Conservation (phyloP, 805 yeast genomes). For the Candida rishiriensis region DNA sequence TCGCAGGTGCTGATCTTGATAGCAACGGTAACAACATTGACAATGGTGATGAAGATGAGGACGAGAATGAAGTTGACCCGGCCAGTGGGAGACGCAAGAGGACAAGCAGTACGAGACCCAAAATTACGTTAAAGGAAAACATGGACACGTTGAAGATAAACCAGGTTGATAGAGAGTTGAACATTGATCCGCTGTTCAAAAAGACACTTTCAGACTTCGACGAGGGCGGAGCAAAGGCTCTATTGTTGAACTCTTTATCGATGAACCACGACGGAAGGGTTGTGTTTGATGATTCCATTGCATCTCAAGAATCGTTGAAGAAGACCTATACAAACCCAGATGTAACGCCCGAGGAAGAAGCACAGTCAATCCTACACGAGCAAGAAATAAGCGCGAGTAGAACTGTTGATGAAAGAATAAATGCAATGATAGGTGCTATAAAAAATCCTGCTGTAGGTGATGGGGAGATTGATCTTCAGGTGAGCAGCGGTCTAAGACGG, state of each 20-base stretch:
- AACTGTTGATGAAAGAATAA: neutral
- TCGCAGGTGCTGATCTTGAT: constrained; percentile 11
- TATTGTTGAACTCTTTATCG: constrained; percentile 57
- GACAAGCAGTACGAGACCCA: constrained; percentile 34
- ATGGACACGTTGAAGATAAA: constrained; percentile 50
- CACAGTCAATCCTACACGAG: neutral
- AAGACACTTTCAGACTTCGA: constrained; percentile 74
- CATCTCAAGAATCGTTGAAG: constrained; percentile 5
- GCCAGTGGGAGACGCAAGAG: constrained; percentile 23
- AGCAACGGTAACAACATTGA: constrained; percentile 25
- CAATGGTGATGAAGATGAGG: constrained; percentile 15
- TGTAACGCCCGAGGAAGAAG: neutral
- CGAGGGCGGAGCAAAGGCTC: constrained; percentile 76
- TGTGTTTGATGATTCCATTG: constrained; percentile 55
- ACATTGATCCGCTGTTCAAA: constrained; percentile 69
- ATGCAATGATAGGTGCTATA: neutral
- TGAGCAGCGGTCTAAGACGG: constrained; percentile 1
- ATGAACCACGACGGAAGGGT: constrained; percentile 52
- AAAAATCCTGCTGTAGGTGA: neutral
- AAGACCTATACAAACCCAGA: constrained; percentile 1
- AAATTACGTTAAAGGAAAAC: constrained; percentile 3
- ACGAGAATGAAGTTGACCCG: constrained; percentile 21
- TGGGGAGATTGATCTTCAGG: neutral
- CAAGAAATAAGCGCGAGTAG: neutral
- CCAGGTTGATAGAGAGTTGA: constrained; percentile 58